Base-by-base conservation (phyloP, 148 eudicot species). In the Rhododendron ferrugineum region DNA sequence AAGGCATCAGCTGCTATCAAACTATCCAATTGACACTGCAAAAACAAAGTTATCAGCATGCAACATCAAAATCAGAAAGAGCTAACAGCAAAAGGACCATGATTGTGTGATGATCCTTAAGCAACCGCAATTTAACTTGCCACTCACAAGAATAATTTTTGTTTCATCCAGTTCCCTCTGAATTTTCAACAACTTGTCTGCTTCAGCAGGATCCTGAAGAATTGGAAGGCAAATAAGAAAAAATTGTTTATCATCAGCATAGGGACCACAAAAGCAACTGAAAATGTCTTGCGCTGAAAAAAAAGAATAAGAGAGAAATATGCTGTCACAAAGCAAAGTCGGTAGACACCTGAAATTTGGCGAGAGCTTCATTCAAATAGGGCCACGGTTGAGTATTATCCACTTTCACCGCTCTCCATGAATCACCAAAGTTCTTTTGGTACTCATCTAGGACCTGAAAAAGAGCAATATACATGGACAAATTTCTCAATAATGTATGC, bases 141-240 rank as follows among this genome's bases (percentile, higher is more conserved):
- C 20, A 87, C 93, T 89, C 88, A 95, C 98, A 84, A 96, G 98
- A 44, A 96, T 95, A 89, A 96, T 96, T 91, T 95, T 96, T 85
- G 96, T 95, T 89, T 96, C 99, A 89, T 96, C 99, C 90, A 95
- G 87, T 84, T 96, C 98, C 86, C 96, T 91, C 90, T 96, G 98
- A 85, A 96, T 95, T 87, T 88, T 92, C 90, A 97, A 89, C 87
- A 97, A 92, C 91, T 95, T 95, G 91, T 95, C 99, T 68, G 98
- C 98, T 90, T 94, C 96, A 81, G 96, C 98, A 87, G 99, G 98
- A 78, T 96, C 98, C 98, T 96, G 89, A 60, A 80, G 3, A 83
- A 82, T 82, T 14, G 70, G 23, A 22, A 78, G 79, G 11, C 26
- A 23, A 18, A 40, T 18, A n/a, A 50, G 56, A 22, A 36, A 20